Evolutionary conservation across 179 eudicot genomes (phyloP).

Genomic region (Heliamphora pulchella): DNA sequence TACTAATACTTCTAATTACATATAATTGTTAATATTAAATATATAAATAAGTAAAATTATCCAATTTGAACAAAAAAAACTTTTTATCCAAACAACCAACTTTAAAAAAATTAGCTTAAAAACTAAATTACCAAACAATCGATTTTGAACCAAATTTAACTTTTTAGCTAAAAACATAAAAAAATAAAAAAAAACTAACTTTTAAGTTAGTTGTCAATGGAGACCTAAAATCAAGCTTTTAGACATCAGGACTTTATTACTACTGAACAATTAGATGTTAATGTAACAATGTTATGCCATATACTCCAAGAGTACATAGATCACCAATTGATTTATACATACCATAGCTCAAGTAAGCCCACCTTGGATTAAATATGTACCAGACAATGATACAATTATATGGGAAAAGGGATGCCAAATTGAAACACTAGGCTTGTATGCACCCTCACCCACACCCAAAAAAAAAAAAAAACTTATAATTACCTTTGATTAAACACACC

Average conservation of each 20-base stretch:
- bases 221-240: too few relatives aligned
- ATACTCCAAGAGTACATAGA: background rate
- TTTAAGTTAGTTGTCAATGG: too few relatives aligned
- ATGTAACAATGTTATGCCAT: background rate
- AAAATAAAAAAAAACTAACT: too few relatives aligned
- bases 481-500: background rate
- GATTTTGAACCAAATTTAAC: too few relatives aligned
- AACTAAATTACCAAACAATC: too few relatives aligned
- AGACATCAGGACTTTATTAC: background rate
- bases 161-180: too few relatives aligned
- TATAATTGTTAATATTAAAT: too few relatives aligned
- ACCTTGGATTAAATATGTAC: background rate
- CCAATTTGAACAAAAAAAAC: too few relatives aligned
- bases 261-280: background rate
- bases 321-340: background rate
- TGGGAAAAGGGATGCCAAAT: background rate
- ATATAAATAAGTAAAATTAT: too few relatives aligned
- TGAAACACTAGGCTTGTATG: background rate
- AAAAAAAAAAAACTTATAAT: background rate
- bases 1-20: too few relatives aligned
- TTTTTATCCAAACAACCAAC: too few relatives aligned
- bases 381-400: background rate
- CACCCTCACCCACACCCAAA: background rate
- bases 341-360: background rate
- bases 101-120: too few relatives aligned